Evolutionary conservation across 768 basidiomycete species (phyloP).

Genomic region (Pleurotus pulmonarius): DNA sequence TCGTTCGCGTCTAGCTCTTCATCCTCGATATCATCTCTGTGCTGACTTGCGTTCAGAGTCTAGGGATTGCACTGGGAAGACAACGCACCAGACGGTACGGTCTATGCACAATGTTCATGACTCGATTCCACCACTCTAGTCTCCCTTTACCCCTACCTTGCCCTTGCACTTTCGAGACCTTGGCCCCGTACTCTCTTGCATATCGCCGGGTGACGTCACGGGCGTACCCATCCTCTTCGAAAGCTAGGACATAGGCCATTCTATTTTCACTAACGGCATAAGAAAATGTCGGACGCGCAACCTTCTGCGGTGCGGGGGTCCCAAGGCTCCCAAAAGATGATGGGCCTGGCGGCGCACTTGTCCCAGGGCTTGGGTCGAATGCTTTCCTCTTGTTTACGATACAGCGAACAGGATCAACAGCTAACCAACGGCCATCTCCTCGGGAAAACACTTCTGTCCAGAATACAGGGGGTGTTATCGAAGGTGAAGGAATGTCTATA

Average conservation of each 20-base stretch:
- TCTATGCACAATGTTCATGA: slow-evolving; percentile 59
- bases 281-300: slow-evolving; percentile 13
- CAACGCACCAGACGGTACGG: slow-evolving; percentile 77
- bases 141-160: slow-evolving; percentile 53
- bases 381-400: slow-evolving; percentile 76
- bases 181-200: slow-evolving; percentile 74
- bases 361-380: slow-evolving; percentile 64
- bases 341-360: slow-evolving; percentile 10
- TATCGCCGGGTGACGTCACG: slow-evolving; percentile 92
- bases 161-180: slow-evolving; percentile 76
- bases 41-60: slow-evolving; percentile 38
- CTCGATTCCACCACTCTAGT: slow-evolving; percentile 82
- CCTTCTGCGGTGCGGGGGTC: slow-evolving; percentile 2
- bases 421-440: slow-evolving; percentile 87
- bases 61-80: slow-evolving; percentile 9
- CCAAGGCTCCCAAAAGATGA: slow-evolving; percentile 7
- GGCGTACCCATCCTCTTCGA: slow-evolving; percentile 92
- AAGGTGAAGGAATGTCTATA: neutral
- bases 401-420: slow-evolving; percentile 84
- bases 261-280: slow-evolving; percentile 56
- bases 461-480: slow-evolving; percentile 74
- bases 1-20: slow-evolving; percentile 78
- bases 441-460: slow-evolving; percentile 98
- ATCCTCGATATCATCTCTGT: slow-evolving; percentile 91
- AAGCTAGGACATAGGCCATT: slow-evolving; percentile 89